These are phyloP conservation scores for Bipolaris victoriae DNA, from an alignment of 2,329 filamentous ascomycete species.

Conservation along the genomic window DNA sequence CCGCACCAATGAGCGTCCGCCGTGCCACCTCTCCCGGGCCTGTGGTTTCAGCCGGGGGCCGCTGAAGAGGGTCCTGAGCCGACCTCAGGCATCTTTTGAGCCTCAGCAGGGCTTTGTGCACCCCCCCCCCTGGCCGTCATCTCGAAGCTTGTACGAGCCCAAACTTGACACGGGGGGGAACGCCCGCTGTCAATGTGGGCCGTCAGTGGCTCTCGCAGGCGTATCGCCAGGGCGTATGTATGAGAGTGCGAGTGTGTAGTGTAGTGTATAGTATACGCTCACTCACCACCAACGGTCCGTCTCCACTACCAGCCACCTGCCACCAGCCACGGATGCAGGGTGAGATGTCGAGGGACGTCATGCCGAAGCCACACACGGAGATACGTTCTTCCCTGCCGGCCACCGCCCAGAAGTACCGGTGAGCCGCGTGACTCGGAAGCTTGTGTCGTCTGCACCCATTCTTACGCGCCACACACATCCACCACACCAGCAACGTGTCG, in stretches of 20 bases:
- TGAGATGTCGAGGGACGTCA: conserved; percentile 14
- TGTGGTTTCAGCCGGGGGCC: conserved; percentile 24
- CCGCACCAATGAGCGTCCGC: conserved; percentile 22
- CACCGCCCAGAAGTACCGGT: conserved; percentile 27
- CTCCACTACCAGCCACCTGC: conserved; percentile 2
- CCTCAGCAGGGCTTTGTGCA: conserved; percentile 12
- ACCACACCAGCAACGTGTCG: conserved; percentile 13
- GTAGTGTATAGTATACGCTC: too few relatives aligned
- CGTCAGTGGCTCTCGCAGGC: conserved; percentile 1
- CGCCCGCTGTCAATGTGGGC: conserved; percentile 11
- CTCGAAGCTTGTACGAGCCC: neutral
- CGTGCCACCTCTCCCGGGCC: conserved; percentile 19
- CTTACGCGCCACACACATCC: too few relatives aligned
- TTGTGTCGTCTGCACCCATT: conserved; percentile 14
- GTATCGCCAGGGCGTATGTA: conserved; percentile 8
- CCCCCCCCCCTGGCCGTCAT: neutral
- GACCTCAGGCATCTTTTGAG: conserved; percentile 15
- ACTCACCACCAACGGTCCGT: conserved; percentile 7
- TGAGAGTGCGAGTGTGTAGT: too few relatives aligned
- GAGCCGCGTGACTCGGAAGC: conserved; percentile 27
- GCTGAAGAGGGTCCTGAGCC: conserved; percentile 14
- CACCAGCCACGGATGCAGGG: conserved; percentile 3
- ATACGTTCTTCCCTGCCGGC: conserved; percentile 10
- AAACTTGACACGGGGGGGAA: conserved; percentile 15
- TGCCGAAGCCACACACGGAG: conserved; percentile 18